Conservation (phyloP, 345 rosid genomes). For the Turnera subulata region DNA sequence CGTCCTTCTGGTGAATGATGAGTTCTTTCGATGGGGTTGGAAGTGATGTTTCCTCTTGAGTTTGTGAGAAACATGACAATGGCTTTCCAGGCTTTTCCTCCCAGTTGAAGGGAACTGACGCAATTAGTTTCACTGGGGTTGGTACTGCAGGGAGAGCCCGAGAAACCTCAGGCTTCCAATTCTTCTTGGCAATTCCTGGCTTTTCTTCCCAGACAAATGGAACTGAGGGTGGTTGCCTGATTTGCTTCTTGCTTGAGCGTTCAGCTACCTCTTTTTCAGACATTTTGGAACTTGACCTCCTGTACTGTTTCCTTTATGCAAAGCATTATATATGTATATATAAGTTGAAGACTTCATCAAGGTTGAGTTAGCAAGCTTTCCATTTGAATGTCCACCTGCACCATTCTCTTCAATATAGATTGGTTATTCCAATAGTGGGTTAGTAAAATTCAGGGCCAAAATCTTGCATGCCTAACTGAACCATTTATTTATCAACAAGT, state of each 20-base stretch:
- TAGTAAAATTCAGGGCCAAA: no score
- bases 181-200: conserved; percentile 71
- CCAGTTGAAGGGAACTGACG: conserved; percentile 73
- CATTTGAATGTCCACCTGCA: conserved; percentile 7
- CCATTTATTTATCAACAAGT: not conserved
- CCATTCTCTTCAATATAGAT: not conserved
- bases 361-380: conserved; percentile 8
- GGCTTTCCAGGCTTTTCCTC: conserved; percentile 76
- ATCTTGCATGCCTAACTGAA: no score
- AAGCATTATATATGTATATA: not conserved
- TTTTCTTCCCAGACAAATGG: conserved; percentile 84
- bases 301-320: not conserved
- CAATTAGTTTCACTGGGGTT: conserved; percentile 53
- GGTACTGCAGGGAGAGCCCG: conserved; percentile 28
- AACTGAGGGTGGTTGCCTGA: conserved; percentile 63
- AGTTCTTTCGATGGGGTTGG: conserved; percentile 19
- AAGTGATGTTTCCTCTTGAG: conserved; percentile 10
- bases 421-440: no score
- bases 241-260: conserved; percentile 31
- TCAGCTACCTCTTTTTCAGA: conserved; percentile 18
- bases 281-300: conserved; percentile 19
- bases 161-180: conserved; percentile 54
- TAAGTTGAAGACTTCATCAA: not conserved
- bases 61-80: conserved; percentile 30
- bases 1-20: conserved; percentile 14